These are phyloP conservation scores for Neonectria neomacrospora DNA, from an alignment of 2,329 filamentous ascomycete genomes.

Conservation along the genomic window DNA sequence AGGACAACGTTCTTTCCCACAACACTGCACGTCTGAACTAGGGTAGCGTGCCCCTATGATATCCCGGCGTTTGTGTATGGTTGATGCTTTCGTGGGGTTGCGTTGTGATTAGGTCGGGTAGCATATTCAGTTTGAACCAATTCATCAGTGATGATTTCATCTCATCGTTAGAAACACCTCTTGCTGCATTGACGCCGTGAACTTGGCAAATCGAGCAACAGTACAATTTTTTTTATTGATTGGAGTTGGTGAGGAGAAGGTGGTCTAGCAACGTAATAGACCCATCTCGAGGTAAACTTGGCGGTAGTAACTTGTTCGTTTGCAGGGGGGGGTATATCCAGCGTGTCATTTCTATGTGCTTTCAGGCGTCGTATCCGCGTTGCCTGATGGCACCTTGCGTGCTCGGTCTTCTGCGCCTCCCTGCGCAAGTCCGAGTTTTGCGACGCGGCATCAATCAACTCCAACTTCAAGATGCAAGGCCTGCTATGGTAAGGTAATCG, in stretches of 20 bases:
- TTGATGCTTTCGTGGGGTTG: neutral
- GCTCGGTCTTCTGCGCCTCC: slow-evolving; percentile 33
- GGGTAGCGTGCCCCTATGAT: neutral
- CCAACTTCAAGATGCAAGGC: slow-evolving; percentile 43
- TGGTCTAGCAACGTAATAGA: slow-evolving; percentile 45
- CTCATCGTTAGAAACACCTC: slow-evolving; percentile 20
- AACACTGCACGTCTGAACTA: slow-evolving; percentile 22
- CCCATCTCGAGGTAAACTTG: slow-evolving; percentile 42
- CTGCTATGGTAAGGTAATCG: slow-evolving; percentile 41
- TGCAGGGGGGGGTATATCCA: slow-evolving; percentile 47
- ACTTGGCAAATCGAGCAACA: slow-evolving; percentile 25
- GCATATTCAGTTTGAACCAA: slow-evolving; percentile 17
- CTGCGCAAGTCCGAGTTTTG: slow-evolving; percentile 35
- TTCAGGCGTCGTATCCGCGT: slow-evolving; percentile 39
- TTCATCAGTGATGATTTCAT: slow-evolving; percentile 22
- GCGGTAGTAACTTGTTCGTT: slow-evolving; percentile 44
- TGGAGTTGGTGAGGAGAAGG: slow-evolving; percentile 42
- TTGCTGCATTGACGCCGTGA: slow-evolving; percentile 14
- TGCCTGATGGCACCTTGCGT: slow-evolving; percentile 40
- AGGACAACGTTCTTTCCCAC: slow-evolving; percentile 31
- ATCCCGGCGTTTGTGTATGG: neutral
- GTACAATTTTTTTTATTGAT: slow-evolving; percentile 42
- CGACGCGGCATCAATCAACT: slow-evolving; percentile 39
- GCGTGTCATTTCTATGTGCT: slow-evolving; percentile 47
- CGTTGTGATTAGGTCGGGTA: slow-evolving; percentile 1